phyloP scores from a whole-genome alignment of 345 rosid species.

The Trapa bicornis region DNA sequence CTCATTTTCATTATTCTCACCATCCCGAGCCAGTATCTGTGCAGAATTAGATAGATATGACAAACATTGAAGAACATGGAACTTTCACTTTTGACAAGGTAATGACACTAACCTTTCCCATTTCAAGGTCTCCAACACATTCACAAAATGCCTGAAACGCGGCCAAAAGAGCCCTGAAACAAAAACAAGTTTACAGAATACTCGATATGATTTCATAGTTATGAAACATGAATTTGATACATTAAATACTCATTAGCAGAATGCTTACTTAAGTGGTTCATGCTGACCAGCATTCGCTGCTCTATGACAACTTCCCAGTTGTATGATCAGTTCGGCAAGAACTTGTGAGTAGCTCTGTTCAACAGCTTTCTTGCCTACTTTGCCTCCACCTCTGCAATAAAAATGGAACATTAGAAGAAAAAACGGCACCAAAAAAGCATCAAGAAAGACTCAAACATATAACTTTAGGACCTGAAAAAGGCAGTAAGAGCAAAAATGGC shows the following conservation, averaged over 20 bases:
- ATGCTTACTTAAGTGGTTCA: constrained; percentile 67
- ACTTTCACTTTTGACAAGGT: background rate
- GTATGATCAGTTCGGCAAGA: constrained; percentile 75
- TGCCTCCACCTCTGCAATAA: constrained; percentile 80
- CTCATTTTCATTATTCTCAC: constrained; percentile 77
- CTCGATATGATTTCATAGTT: background rate
- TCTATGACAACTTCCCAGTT: constrained; percentile 86
- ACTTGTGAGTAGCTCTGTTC: constrained; percentile 84
- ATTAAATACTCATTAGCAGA: background rate
- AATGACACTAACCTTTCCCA: constrained; percentile 67
- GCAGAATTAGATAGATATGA: background rate
- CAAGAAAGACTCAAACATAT: constrained; percentile 8
- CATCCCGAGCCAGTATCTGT: constrained; percentile 82
- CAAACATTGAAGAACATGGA: background rate
- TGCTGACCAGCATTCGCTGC: constrained; percentile 71
- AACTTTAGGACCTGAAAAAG: constrained; percentile 56
- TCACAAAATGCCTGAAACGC: constrained; percentile 96
- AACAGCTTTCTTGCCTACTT: constrained; percentile 80
- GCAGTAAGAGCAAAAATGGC: constrained; percentile 83
- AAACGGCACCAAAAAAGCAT: constrained; percentile 4
- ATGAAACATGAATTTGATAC: background rate
- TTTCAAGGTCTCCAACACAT: constrained; percentile 96
- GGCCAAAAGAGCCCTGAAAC: constrained; percentile 68
- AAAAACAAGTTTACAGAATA: constrained; percentile 1
- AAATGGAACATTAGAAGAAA: constrained; percentile 13